Percentiles rank a stretch among this genome's conserved stretches.
These are phyloP conservation scores for Exophiala bonariae DNA, from an alignment of 2,329 filamentous ascomycete species.

Conservation along the genomic window DNA sequence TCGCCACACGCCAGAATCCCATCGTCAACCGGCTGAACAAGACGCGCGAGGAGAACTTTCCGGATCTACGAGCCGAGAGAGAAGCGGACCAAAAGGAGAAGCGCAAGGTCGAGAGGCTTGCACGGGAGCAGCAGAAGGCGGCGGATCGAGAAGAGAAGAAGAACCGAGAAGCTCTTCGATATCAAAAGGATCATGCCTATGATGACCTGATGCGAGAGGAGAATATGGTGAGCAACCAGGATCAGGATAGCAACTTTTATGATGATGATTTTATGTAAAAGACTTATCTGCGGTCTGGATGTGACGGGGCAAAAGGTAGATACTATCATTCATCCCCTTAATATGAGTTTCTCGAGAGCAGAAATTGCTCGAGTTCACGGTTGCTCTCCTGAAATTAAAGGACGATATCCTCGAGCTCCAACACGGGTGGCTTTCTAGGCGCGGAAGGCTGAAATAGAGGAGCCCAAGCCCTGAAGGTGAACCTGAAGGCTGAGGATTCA, in stretches of 20 bases:
- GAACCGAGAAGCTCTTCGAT: slow-evolving; percentile 86
- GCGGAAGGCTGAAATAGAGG: no score
- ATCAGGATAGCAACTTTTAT: slow-evolving; percentile 70
- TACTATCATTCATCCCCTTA: no score
- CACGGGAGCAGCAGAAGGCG: slow-evolving; percentile 39
- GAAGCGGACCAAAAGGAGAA: slow-evolving; percentile 73
- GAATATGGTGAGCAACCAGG: slow-evolving; percentile 83
- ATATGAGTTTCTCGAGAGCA: no score
- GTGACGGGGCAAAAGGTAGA: neutral
- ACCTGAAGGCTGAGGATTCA: no score
- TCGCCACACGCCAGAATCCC: slow-evolving; percentile 77
- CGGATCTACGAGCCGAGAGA: slow-evolving; percentile 78
- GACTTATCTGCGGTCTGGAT: neutral
- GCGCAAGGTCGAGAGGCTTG: slow-evolving; percentile 63
- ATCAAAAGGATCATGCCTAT: slow-evolving; percentile 96
- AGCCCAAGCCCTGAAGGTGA: no score
- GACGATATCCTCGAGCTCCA: no score
- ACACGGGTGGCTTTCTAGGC: no score
- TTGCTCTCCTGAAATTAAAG: no score
- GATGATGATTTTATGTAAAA: slow-evolving; percentile 90
- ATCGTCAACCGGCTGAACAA: slow-evolving; percentile 99
- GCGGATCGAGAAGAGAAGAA: slow-evolving; percentile 52
- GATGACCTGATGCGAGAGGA: slow-evolving; percentile 88
- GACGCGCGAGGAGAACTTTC: slow-evolving; percentile 84
- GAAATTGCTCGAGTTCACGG: no score